These are phyloP conservation scores for Hanseniaspora sp. DNA, from an alignment of 1,139 yeast species.

Conservation along the genomic window DNA sequence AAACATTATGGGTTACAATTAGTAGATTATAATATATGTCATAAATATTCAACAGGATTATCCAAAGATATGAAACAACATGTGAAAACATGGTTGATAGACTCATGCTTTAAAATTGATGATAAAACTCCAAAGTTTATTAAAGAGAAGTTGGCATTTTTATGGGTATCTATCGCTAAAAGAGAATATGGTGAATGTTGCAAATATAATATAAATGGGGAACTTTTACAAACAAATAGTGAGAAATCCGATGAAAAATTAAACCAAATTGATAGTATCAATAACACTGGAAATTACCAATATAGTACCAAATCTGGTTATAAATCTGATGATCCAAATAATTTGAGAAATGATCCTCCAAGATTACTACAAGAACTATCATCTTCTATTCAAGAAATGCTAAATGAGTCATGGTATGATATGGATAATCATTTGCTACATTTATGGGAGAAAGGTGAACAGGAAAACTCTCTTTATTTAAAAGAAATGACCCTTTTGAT, in stretches of 20 bases:
- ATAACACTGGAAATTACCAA: background rate
- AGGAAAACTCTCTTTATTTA: conserved; percentile 28
- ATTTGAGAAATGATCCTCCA: conserved; percentile 15
- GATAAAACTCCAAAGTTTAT: conserved; percentile 76
- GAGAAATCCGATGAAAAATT: background rate
- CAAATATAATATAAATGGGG: conserved; percentile 24
- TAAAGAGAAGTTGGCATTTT: conserved; percentile 75
- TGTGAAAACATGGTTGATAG: conserved; percentile 73
- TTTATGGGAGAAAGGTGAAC: conserved; percentile 58
- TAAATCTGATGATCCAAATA: conserved; percentile 10
- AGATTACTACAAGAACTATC: conserved; percentile 24
- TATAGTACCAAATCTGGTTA: conserved; percentile 10
- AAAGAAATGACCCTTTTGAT: conserved; percentile 71
- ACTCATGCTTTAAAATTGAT: conserved; percentile 50
- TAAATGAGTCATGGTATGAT: conserved; percentile 68
- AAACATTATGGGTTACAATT: conserved; percentile 84
- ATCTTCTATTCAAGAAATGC: conserved; percentile 32
- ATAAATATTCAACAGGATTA: conserved; percentile 48
- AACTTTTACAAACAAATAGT: conserved; percentile 17
- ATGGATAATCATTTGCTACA: conserved; percentile 72
- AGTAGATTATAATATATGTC: conserved; percentile 55
- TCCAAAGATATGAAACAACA: conserved; percentile 46
- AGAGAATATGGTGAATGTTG: conserved; percentile 70
- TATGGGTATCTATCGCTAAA: conserved; percentile 92
- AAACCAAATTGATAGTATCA: conserved; percentile 11